Percentiles rank a stretch among this genome's conserved stretches.
These are phyloP conservation scores for Penicillium simplicissimum DNA, from an alignment of 495 filamentous ascomycete genomes.

Conservation along the genomic window DNA sequence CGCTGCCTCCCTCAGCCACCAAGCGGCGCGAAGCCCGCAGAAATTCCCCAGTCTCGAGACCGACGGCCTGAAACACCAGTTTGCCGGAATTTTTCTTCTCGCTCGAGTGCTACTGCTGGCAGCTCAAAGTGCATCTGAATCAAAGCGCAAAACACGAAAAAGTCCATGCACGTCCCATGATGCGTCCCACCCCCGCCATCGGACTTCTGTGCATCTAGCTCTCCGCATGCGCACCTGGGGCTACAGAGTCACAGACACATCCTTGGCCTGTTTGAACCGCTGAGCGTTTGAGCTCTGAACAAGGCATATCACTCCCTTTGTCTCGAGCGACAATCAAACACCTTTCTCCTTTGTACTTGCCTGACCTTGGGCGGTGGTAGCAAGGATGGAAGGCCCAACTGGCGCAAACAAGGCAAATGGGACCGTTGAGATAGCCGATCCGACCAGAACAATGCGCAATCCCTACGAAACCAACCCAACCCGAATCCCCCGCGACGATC, in stretches of 20 bases:
- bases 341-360: neutral
- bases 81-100: constrained; percentile 5
- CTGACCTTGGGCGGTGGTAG: constrained; percentile 28
- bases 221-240: constrained; percentile 20
- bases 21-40: constrained; percentile 11
- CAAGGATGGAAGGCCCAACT: constrained; percentile 24
- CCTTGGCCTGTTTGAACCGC: neutral
- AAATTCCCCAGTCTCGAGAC: constrained; percentile 15
- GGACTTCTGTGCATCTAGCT: constrained; percentile 25
- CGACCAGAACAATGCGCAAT: constrained; percentile 18
- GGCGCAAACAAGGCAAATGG: constrained; percentile 33
- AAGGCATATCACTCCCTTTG: neutral
- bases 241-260: constrained; percentile 17
- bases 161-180: constrained; percentile 27
- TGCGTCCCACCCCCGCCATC: constrained; percentile 24
- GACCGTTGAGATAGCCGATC: constrained; percentile 16
- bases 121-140: neutral
- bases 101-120: neutral
- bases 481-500: constrained; percentile 38
- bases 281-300: neutral
- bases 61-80: neutral
- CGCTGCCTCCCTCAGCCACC: constrained; percentile 1
- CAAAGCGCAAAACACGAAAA: neutral
- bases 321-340: neutral
- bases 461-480: constrained; percentile 43